phyloP scores from a whole-genome alignment of 495 filamentous ascomycete species.

The Corynascus novoguineensis region DNA sequence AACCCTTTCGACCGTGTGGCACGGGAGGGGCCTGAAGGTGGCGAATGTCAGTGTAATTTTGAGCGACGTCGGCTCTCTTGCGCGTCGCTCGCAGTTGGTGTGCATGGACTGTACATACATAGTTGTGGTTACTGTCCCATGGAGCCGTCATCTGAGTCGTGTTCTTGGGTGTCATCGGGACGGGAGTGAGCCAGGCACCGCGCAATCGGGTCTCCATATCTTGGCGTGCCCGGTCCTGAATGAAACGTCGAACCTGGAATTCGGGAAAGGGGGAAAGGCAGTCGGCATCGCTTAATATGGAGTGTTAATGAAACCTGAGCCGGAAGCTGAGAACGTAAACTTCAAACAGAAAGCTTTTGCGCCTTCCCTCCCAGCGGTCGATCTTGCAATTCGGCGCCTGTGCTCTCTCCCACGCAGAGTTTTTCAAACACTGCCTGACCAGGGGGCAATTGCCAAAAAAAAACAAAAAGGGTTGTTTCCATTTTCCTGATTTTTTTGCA shows the following conservation, averaged over 20 bases:
- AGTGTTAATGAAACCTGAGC: not conserved
- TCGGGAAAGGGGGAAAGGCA: not conserved
- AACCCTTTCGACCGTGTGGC: not conserved
- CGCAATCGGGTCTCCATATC: not conserved
- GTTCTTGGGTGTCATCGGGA: not conserved
- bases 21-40: too few species aligned
- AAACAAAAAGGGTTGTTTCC: too few species aligned
- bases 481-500: too few species aligned
- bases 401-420: too few species aligned
- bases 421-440: too few species aligned
- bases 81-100: too few species aligned
- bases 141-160: not conserved
- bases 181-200: not conserved
- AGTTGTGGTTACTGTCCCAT: not conserved
- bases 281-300: too few species aligned
- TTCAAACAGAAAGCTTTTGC: not conserved
- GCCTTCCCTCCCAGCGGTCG: not conserved
- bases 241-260: not conserved
- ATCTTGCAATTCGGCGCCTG: not conserved
- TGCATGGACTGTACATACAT: too few species aligned
- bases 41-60: too few species aligned
- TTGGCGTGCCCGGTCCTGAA: not conserved
- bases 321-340: too few species aligned
- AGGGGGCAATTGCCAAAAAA: too few species aligned
- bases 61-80: conserved; percentile 2